Percentiles rank a stretch among this genome's conserved stretches.
These are phyloP conservation scores for Aspergillus calidoustus DNA, from an alignment of 2,329 filamentous ascomycete species.

Conservation along the genomic window DNA sequence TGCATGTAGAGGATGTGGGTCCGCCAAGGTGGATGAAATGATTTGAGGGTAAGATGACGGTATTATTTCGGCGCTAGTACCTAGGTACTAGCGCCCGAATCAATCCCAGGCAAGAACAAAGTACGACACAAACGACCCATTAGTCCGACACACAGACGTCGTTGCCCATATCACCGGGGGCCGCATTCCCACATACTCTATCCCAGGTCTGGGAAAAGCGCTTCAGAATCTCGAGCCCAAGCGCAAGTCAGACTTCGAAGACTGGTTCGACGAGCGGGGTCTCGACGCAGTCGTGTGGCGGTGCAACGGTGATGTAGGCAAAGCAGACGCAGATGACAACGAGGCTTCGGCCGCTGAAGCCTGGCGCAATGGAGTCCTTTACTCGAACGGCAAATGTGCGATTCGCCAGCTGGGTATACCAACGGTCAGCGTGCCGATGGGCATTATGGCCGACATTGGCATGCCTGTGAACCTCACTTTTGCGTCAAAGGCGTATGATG, in stretches of 20 bases:
- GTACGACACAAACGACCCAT: too few species aligned
- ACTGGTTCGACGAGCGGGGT: constrained; percentile 49
- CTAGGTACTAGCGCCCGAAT: too few species aligned
- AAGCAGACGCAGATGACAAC: constrained; percentile 51
- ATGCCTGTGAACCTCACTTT: constrained; percentile 37
- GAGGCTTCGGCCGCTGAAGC: constrained; percentile 37
- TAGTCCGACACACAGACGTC: too few species aligned
- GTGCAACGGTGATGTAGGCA: constrained; percentile 54
- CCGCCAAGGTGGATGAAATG: too few species aligned
- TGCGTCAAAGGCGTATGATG: constrained; percentile 29
- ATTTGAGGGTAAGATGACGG: too few species aligned
- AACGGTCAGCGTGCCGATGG: constrained; percentile 34
- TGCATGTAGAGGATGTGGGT: too few species aligned
- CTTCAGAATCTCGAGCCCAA: too few species aligned
- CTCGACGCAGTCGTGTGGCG: constrained; percentile 55
- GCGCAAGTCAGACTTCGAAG: constrained; percentile 34
- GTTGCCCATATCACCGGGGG: too few species aligned
- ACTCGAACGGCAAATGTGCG: constrained; percentile 54
- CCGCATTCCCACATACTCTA: too few species aligned
- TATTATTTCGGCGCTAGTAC: too few species aligned
- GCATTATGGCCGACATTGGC: constrained; percentile 25
- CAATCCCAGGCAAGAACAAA: too few species aligned
- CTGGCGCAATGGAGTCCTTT: constrained; percentile 55
- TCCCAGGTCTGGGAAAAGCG: too few species aligned
- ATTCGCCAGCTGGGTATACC: constrained; percentile 35